These are phyloP conservation scores for Solanum chilense DNA, from an alignment of 257 asterid genomes.

Conservation along the genomic window DNA sequence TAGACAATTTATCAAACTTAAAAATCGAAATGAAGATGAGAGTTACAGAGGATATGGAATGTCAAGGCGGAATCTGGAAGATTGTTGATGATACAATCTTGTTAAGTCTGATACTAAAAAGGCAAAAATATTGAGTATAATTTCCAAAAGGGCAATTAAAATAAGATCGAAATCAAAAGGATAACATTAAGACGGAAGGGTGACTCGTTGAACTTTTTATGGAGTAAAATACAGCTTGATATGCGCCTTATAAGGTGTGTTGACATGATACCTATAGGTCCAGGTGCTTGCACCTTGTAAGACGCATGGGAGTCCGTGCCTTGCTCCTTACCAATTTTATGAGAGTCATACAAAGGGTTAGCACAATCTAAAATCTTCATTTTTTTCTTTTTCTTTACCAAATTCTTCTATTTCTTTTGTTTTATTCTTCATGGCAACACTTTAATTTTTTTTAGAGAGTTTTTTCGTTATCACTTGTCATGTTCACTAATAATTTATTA, in stretches of 20 bases:
- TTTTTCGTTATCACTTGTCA: neutral
- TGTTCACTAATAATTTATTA: neutral
- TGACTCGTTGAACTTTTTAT: neutral
- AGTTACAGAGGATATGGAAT: too few species aligned
- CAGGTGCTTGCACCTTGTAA: neutral
- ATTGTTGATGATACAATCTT: too few species aligned
- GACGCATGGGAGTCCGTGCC: neutral
- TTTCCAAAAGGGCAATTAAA: too few species aligned
- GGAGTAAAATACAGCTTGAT: neutral
- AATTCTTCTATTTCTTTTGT: neutral
- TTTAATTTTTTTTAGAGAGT: neutral
- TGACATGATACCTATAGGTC: neutral
- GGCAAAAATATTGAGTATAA: neutral
- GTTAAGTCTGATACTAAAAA: neutral
- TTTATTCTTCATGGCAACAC: neutral
- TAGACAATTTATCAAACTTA: too few species aligned
- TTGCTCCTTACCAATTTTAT: constrained; percentile 25
- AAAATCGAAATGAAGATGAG: too few species aligned
- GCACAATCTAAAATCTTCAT: constrained; percentile 52
- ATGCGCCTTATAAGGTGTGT: neutral
- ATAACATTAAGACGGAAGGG: neutral
- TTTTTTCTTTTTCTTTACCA: neutral
- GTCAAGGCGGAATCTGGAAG: too few species aligned
- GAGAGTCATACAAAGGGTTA: constrained; percentile 65
- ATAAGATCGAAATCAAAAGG: neutral